A percentile compares a stretch with the other conserved stretches of the same genome.
These are phyloP conservation scores for Melianthus villosus DNA, from an alignment of 441 rosid genomes.

Conservation along the genomic window DNA sequence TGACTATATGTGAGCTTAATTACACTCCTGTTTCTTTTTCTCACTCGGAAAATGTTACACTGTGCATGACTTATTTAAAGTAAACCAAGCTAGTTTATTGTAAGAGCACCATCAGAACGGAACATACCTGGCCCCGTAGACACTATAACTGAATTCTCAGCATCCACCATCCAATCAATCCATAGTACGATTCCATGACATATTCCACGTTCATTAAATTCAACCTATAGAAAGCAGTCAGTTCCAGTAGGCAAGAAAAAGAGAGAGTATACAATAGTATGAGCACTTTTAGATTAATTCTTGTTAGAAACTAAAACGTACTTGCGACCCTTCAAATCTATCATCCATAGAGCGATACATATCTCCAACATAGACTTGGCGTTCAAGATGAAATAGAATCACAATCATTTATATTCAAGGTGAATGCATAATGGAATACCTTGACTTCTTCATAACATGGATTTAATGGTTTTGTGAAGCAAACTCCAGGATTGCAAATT, in stretches of 20 bases:
- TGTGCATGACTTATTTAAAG: background rate
- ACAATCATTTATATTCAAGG: background rate
- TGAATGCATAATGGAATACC: constrained; percentile 29
- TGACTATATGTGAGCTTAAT: background rate
- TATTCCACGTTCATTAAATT: constrained; percentile 38
- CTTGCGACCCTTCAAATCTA: too few relatives aligned
- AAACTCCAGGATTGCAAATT: constrained; percentile 55
- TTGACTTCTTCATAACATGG: constrained; percentile 41
- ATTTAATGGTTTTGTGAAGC: constrained; percentile 48
- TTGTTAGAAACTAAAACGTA: too few relatives aligned
- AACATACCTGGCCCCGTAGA: constrained; percentile 68
- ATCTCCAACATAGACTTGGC: too few relatives aligned
- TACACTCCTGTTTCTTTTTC: background rate
- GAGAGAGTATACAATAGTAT: too few relatives aligned
- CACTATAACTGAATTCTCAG: constrained; percentile 28
- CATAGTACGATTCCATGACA: constrained; percentile 85
- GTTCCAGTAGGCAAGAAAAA: background rate
- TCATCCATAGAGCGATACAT: too few relatives aligned
- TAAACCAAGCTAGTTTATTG: background rate
- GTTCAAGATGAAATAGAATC: too few relatives aligned
- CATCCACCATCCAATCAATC: constrained; percentile 91
- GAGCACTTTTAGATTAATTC: too few relatives aligned
- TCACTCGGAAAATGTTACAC: background rate
- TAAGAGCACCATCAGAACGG: background rate
- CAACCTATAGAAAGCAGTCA: constrained; percentile 27